Evolutionary conservation across 2,329 filamentous ascomycete genomes (phyloP).

Genomic region (Ceratocystis colombiana): DNA sequence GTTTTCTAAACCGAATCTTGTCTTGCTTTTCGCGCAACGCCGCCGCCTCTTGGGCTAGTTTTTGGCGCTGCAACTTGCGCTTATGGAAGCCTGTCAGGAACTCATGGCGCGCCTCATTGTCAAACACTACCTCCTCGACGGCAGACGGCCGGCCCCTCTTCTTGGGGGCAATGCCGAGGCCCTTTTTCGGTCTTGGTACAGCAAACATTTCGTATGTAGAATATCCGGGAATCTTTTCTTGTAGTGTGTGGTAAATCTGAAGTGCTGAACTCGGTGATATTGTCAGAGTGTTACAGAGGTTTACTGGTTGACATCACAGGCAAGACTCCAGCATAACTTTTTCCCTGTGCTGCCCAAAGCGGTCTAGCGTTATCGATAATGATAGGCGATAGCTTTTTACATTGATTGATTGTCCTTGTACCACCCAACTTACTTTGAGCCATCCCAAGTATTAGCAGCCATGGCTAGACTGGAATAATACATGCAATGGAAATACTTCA

Average conservation of each 20-base stretch:
- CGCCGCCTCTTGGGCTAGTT: slow-evolving; percentile 73
- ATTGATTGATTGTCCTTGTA: not conserved
- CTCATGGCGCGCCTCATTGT: slow-evolving; percentile 66
- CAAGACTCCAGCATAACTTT: slow-evolving; percentile 20
- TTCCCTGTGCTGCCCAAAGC: slow-evolving; percentile 21
- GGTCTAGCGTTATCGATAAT: slow-evolving; percentile 25
- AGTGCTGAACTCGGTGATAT: slow-evolving; percentile 1
- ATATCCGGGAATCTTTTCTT: slow-evolving; percentile 21
- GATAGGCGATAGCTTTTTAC: not conserved
- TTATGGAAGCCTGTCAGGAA: slow-evolving; percentile 96
- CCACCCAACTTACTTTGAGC: not conserved
- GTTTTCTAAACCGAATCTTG: slow-evolving; percentile 59
- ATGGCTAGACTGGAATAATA: too few species aligned
- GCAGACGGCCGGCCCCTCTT: slow-evolving; percentile 51
- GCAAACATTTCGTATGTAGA: slow-evolving; percentile 37
- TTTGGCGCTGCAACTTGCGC: slow-evolving; percentile 75
- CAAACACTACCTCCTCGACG: slow-evolving; percentile 77
- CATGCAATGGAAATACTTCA: too few species aligned
- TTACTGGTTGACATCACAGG: not conserved
- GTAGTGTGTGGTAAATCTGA: slow-evolving; percentile 11
- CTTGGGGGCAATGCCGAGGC: slow-evolving; percentile 49
- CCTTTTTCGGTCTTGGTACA: slow-evolving; percentile 48
- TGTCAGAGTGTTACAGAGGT: slow-evolving; percentile 17
- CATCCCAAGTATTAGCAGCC: too few species aligned
- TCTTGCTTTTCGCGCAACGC: slow-evolving; percentile 69